Percentiles rank a stretch among this genome's conserved stretches.
Conservation (phyloP, 345 rosid genomes). For the Melaleuca quinquenervia region DNA sequence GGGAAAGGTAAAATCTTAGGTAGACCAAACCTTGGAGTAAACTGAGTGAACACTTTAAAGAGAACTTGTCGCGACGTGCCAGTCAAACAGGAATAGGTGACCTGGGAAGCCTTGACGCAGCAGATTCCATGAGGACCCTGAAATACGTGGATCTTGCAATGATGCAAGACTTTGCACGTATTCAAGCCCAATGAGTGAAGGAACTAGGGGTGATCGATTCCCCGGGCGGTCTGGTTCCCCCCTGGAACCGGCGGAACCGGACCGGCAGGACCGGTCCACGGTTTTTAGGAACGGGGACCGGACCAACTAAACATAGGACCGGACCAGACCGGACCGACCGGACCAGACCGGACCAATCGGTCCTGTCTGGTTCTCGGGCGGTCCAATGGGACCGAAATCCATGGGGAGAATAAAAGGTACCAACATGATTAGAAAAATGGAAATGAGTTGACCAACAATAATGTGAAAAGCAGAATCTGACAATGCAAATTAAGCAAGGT, state of each 20-base stretch:
- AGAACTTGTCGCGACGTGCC: neutral
- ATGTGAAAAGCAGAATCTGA: neutral
- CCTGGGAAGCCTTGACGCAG: neutral
- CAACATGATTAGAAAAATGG: no score
- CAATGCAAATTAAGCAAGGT: neutral
- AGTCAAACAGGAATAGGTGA: neutral
- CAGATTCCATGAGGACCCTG: neutral
- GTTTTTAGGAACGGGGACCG: no score
- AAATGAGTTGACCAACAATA: neutral
- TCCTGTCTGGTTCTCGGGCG: no score
- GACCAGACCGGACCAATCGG: no score
- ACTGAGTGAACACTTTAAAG: neutral
- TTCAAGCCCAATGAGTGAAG: neutral
- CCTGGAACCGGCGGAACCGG: no score
- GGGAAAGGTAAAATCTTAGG: neutral
- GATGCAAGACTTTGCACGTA: neutral
- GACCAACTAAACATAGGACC: no score
- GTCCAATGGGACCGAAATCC: no score
- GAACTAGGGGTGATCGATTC: no score
- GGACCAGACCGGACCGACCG: no score
- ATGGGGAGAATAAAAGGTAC: no score
- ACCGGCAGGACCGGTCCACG: no score
- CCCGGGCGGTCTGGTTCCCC: no score
- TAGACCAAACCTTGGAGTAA: neutral
- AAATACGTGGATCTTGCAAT: neutral